Base-by-base conservation (phyloP, 129 eudicot species). In the Saposhnikovia divaricata region DNA sequence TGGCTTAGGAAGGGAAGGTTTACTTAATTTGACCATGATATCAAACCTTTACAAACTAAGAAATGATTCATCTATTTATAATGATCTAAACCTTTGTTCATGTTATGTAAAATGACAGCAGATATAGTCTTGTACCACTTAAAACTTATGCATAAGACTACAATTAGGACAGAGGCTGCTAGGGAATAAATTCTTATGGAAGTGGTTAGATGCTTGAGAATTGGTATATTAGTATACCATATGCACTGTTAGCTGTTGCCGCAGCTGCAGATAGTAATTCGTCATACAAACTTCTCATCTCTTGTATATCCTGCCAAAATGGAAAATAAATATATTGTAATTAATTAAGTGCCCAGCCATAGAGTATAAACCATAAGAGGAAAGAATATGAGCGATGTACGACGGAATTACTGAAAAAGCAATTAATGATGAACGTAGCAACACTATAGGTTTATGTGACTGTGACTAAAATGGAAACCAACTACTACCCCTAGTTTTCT, bases 211-310 rank as follows among this genome's bases (percentile, higher is more conserved):
- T 10, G 77, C 53, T 43, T 12, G 51, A n/a, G n/a, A 9, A 72
- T 72, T 27, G 47, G 19, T 46, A 73, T 43, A 25, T 38, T 25
- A 44, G 37, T 13, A 44, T 89, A 95, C 98, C 98, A 81, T 83
- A 95, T 82, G 92, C 96, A 89, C 96, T 90, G 81, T 94, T 94
- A 21, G 97, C 86, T 74, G 93, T 87, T 34, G 96, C 95, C 13
- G 99, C 99, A 76, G 99, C 97, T n/a, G 97, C 97, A 43, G 96
- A 87, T 38, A 95, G 88, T 78, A 95, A 89, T 81, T 96, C 85
- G 75, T 95, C 99, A 74, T 89, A 90, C 85, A 88, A 92, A 78
- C 84, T 80, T 82, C 96, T 87, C 89, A 95, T 92, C 80, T 92
- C 97, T 79, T 89, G 89, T 90, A 95, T 89, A 87, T 95, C 99